Evolutionary conservation across 2,329 filamentous ascomycete genomes (phyloP).

Genomic region (Penicillium crustosum): DNA sequence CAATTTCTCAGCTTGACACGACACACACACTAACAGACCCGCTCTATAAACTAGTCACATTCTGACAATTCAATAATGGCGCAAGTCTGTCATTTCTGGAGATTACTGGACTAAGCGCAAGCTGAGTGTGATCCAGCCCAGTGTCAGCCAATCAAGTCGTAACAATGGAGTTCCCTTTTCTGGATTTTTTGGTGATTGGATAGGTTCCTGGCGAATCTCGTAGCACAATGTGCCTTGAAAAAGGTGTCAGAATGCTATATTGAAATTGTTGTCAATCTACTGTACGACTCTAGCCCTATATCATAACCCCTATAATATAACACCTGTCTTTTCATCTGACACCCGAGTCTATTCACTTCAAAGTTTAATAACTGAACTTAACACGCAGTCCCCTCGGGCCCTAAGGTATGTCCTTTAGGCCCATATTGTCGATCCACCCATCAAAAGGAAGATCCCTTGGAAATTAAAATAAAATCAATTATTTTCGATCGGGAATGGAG

Average conservation of each 20-base stretch:
- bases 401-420: conserved; percentile 3
- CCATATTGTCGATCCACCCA: conserved; percentile 9
- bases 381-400: conserved; percentile 12
- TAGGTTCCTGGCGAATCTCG: not conserved
- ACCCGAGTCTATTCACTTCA: conserved; percentile 6
- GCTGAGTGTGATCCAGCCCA: not conserved
- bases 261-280: not conserved
- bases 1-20: conserved; percentile 5
- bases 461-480: too few species aligned
- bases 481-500: not conserved
- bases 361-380: not conserved
- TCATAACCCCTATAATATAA: not conserved
- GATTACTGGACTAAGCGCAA: conserved; percentile 15
- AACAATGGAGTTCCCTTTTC: conserved; percentile 2
- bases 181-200: not conserved
- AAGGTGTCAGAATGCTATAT: not conserved
- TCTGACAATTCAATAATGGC: conserved; percentile 10
- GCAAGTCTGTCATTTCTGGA: conserved; percentile 7
- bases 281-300: not conserved
- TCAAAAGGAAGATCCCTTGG: not conserved
- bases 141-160: conserved; percentile 6
- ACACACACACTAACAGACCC: conserved; percentile 6
- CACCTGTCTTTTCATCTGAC: not conserved
- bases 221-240: not conserved
- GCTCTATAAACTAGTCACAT: conserved; percentile 11